A percentile compares a stretch with the other conserved stretches of the same genome.
phyloP scores from a whole-genome alignment of 352 stramenopile species.

The Phytophthora quininea region DNA sequence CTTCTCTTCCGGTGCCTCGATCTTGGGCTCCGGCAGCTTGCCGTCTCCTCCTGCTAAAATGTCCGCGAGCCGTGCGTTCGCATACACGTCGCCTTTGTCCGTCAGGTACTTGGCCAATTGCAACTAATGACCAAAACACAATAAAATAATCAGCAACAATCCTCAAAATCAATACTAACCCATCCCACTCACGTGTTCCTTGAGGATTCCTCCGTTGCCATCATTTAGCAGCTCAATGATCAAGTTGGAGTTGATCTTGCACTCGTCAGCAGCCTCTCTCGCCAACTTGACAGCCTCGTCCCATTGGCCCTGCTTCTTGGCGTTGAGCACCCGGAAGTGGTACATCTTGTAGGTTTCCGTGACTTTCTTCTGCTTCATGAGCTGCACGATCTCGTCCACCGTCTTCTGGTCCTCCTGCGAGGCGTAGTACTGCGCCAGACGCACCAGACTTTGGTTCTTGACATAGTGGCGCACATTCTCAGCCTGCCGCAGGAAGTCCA shows the following conservation, averaged over 20 bases:
- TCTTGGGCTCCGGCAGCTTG: constrained; percentile 29
- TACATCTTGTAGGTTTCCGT: constrained; percentile 73
- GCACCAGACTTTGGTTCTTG: constrained; percentile 79
- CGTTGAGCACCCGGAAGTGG: constrained; percentile 73
- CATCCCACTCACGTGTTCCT: constrained; percentile 46
- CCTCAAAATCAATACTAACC: not conserved
- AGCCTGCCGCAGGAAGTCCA: constrained; percentile 72
- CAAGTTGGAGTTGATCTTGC: constrained; percentile 83
- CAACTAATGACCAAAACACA: constrained; percentile 32
- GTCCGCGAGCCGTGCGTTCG: constrained; percentile 57
- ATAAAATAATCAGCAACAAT: not conserved
- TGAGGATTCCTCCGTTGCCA: constrained; percentile 62
- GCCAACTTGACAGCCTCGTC: constrained; percentile 68
- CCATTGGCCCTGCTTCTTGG: constrained; percentile 63
- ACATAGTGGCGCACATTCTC: constrained; percentile 82
- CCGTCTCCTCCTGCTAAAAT: constrained; percentile 59
- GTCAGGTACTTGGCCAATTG: constrained; percentile 80
- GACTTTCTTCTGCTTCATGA: constrained; percentile 60
- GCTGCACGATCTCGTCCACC: constrained; percentile 63
- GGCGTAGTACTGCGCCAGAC: constrained; percentile 71
- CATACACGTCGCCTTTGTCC: constrained; percentile 81
- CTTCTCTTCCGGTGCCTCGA: constrained; percentile 21
- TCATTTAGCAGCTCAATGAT: constrained; percentile 74
- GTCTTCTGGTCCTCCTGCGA: constrained; percentile 54
- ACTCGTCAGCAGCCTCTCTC: constrained; percentile 61